Evolutionary conservation across 169 alveolate genomes (phyloP).

Genomic region (Babesia gibsoni): DNA sequence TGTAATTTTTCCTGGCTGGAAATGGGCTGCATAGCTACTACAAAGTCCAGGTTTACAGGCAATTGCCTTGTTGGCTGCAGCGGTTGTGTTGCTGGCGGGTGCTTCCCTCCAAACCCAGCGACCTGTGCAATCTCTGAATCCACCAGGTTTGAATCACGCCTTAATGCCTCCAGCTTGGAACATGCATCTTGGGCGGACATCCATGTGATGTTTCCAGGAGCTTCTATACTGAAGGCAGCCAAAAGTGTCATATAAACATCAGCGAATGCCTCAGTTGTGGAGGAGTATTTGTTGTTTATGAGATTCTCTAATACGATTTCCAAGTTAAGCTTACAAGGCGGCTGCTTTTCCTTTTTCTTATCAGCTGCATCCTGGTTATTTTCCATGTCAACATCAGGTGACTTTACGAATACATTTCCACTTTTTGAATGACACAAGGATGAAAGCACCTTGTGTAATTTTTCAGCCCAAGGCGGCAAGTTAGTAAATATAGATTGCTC

Average conservation of each 20-base stretch:
- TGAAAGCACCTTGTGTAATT: slow-evolving; percentile 23
- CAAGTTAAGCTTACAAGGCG: not conserved
- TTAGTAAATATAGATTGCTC: not conserved
- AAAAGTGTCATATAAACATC: slow-evolving; percentile 30
- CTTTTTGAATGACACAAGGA: slow-evolving; percentile 32
- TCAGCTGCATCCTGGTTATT: not conserved
- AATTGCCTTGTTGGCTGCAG: not conserved
- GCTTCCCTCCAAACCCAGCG: slow-evolving; percentile 11
- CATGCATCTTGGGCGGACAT: slow-evolving; percentile 62
- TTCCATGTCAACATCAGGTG: not conserved
- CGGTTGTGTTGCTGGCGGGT: not conserved
- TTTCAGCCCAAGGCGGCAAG: slow-evolving; percentile 50
- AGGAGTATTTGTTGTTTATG: slow-evolving; percentile 24
- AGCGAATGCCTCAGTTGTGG: slow-evolving; percentile 53
- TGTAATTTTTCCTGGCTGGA: slow-evolving; percentile 50
- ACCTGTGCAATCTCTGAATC: slow-evolving; percentile 51
- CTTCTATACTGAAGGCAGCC: slow-evolving; percentile 9
- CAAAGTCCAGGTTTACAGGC: not conserved
- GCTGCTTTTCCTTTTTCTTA: not conserved
- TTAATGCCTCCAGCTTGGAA: slow-evolving; percentile 27
- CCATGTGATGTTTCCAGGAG: slow-evolving; percentile 57
- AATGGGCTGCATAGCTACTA: slow-evolving; percentile 3
- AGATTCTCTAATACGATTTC: slow-evolving; percentile 42
- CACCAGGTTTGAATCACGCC: slow-evolving; percentile 18
- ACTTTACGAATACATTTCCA: slow-evolving; percentile 16